These are phyloP conservation scores for Rhodotorula graminis DNA, from an alignment of 768 basidiomycete species.

Conservation along the genomic window DNA sequence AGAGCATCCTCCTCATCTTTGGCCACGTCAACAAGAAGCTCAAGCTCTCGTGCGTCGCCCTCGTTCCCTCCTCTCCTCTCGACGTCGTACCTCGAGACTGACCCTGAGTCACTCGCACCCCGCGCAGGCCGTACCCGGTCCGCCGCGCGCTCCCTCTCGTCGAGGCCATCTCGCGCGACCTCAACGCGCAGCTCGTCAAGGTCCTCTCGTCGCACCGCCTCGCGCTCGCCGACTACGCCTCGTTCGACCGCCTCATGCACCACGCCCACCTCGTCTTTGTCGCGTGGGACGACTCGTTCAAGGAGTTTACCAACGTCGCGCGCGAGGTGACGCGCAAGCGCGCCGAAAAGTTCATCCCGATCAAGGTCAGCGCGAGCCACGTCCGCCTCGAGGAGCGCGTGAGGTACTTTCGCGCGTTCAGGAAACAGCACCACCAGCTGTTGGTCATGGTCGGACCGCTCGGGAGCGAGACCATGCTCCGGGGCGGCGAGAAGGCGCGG, in stretches of 20 bases:
- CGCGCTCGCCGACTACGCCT: constrained; percentile 87
- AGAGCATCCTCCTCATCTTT: constrained; percentile 80
- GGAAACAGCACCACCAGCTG: constrained; percentile 95
- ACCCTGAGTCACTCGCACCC: too few relatives aligned
- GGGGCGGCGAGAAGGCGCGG: constrained; percentile 3
- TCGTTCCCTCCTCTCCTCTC: not conserved
- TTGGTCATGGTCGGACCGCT: constrained; percentile 89
- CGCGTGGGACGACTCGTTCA: constrained; percentile 77
- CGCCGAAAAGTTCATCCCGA: constrained; percentile 87
- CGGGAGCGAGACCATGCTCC: constrained; percentile 22
- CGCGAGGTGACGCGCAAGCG: constrained; percentile 88
- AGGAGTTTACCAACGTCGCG: constrained; percentile 86
- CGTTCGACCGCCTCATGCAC: constrained; percentile 78
- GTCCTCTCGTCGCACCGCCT: constrained; percentile 87
- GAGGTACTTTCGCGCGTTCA: constrained; percentile 80
- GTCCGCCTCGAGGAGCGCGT: constrained; percentile 82
- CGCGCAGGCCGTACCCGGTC: constrained; percentile 74
- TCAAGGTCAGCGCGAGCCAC: constrained; percentile 87
- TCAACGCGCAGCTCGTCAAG: constrained; percentile 87
- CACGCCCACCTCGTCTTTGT: constrained; percentile 73
- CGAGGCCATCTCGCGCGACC: constrained; percentile 95
- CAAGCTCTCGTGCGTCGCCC: constrained; percentile 60
- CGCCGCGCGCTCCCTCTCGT: constrained; percentile 91
- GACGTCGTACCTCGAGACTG: not conserved
- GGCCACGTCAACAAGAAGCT: constrained; percentile 92